Evolutionary conservation across 2,329 filamentous ascomycete genomes (phyloP).

Genomic region (Dactylonectria macrodidyma): DNA sequence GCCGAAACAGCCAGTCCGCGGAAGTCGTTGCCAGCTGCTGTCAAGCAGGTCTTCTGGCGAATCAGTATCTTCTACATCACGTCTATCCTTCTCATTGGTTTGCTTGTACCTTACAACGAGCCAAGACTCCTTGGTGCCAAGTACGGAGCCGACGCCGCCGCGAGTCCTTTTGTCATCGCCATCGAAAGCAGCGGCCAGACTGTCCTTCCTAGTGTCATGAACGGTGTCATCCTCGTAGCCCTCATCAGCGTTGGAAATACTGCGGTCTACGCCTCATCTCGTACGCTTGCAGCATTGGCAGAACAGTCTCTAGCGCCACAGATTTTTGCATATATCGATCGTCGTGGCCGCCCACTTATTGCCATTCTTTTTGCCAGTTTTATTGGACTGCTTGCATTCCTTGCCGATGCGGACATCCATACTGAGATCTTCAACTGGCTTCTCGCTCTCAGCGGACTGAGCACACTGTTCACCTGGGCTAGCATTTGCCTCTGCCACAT

Average conservation of each 20-base stretch:
- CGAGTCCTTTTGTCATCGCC: slow-evolving; percentile 93
- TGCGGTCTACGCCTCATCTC: slow-evolving; percentile 89
- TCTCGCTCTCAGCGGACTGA: slow-evolving; percentile 81
- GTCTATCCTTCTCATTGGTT: slow-evolving; percentile 84
- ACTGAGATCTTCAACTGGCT: slow-evolving; percentile 54
- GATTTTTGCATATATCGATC: background rate
- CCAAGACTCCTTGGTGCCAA: slow-evolving; percentile 70
- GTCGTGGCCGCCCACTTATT: background rate
- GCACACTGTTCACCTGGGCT: slow-evolving; percentile 77
- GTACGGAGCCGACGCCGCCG: slow-evolving; percentile 73
- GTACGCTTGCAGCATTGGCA: background rate
- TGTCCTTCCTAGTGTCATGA: slow-evolving; percentile 89
- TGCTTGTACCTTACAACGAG: slow-evolving; percentile 84
- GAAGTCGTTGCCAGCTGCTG: slow-evolving; percentile 87
- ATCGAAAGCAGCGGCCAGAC: slow-evolving; percentile 86
- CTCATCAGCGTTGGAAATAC: slow-evolving; percentile 93
- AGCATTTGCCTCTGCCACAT: slow-evolving; percentile 78
- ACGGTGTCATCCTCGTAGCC: slow-evolving; percentile 90
- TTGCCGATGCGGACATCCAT: background rate
- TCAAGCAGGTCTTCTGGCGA: slow-evolving; percentile 96
- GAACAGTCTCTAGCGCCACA: slow-evolving; percentile 62
- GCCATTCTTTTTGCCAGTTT: slow-evolving; percentile 63
- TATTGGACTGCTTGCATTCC: slow-evolving; percentile 50
- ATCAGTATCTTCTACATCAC: slow-evolving; percentile 92
- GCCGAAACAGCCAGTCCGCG: slow-evolving; percentile 63